Conservation (phyloP, 345 rosid species). For the Durio zibethinus region DNA sequence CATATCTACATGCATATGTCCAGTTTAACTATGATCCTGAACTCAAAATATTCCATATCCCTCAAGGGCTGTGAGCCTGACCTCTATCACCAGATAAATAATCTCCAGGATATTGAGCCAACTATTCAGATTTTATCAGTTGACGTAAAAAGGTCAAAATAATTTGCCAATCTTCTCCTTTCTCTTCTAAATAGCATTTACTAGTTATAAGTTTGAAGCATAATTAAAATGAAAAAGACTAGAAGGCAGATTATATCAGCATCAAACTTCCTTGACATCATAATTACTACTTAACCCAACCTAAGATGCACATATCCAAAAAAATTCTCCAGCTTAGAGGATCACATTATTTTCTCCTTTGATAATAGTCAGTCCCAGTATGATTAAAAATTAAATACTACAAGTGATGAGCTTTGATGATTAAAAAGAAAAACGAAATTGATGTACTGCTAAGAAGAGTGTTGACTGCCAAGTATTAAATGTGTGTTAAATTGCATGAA, state of each 20-base stretch:
- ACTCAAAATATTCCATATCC: neutral
- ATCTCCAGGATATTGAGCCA: neutral
- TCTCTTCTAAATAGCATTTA: neutral
- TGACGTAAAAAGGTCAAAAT: neutral
- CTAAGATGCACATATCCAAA: neutral
- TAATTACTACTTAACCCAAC: neutral
- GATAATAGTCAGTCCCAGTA: no score
- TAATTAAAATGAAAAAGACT: neutral
- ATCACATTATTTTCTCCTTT: neutral
- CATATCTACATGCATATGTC: neutral
- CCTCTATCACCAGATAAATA: neutral
- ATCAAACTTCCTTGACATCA: neutral
- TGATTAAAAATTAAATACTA: no score
- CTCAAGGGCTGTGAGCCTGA: neutral
- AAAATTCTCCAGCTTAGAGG: neutral
- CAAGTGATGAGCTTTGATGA: no score
- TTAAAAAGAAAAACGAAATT: no score
- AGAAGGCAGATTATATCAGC: neutral
- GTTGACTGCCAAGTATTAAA: no score
- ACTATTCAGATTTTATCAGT: neutral
- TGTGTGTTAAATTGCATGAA: conserved; percentile 9
- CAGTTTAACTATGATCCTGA: neutral
- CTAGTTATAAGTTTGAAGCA: neutral
- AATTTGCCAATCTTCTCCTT: neutral
- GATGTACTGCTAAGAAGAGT: no score